phyloP scores from a whole-genome alignment of 257 asterid species.

The Phtheirospermum japonicum region DNA sequence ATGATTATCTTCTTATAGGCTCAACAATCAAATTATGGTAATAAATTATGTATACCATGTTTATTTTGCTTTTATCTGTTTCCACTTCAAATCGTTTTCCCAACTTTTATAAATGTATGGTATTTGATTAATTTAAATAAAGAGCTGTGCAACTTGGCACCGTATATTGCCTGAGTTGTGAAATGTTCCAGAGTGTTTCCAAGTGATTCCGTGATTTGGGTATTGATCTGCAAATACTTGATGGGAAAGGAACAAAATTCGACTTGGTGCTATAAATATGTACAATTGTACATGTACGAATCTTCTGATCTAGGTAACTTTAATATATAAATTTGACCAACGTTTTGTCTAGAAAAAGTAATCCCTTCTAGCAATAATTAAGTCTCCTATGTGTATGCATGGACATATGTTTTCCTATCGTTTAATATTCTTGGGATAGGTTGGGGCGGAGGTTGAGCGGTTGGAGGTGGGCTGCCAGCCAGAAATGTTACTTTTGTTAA shows the following conservation, averaged over 20 bases:
- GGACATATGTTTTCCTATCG: too few relatives aligned
- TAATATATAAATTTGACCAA: slow-evolving; percentile 11
- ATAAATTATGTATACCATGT: neutral
- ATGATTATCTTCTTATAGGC: slow-evolving; percentile 1
- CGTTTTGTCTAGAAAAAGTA: too few relatives aligned
- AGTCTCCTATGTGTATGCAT: too few relatives aligned
- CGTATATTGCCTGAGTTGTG: neutral
- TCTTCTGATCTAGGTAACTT: slow-evolving; percentile 15
- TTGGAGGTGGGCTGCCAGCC: too few relatives aligned
- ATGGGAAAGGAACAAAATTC: slow-evolving; percentile 14
- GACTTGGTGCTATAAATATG: neutral
- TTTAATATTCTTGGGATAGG: too few relatives aligned
- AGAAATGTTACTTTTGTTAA: neutral
- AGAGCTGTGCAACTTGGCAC: slow-evolving; percentile 11
- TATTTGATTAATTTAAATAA: slow-evolving; percentile 3
- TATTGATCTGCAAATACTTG: slow-evolving; percentile 8
- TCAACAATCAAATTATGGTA: neutral
- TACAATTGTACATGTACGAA: neutral
- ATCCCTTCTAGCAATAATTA: slow-evolving; percentile 3
- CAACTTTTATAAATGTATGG: slow-evolving; percentile 8
- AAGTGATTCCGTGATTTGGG: slow-evolving; percentile 1
- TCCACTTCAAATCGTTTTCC: slow-evolving; percentile 1
- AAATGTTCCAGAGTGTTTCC: neutral
- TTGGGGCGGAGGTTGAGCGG: too few relatives aligned
- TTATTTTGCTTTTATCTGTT: slow-evolving; percentile 11